A percentile compares a stretch with the other conserved stretches of the same genome.
These are phyloP conservation scores for Cyclanthera cordifolia DNA, from an alignment of 306 rosid species.

Conservation along the genomic window DNA sequence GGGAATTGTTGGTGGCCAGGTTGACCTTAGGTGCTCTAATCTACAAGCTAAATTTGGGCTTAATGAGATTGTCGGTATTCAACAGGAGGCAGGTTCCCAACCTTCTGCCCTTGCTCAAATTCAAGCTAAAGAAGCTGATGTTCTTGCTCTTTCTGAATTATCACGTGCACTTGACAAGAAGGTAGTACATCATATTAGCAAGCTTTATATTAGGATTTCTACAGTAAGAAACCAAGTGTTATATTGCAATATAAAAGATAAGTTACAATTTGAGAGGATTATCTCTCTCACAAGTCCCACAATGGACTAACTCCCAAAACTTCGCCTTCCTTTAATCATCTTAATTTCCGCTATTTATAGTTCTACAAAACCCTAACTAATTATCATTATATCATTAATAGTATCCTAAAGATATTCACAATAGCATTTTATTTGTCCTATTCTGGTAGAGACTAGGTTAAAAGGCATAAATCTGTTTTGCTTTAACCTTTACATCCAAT, in stretches of 20 bases:
- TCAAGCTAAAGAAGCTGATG: slow-evolving; percentile 67
- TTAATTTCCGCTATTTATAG: neutral
- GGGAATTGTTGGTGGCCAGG: slow-evolving; percentile 23
- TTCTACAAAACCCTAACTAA: neutral
- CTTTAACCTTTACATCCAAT: neutral
- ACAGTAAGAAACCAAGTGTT: neutral
- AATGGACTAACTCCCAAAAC: neutral
- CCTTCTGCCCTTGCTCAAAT: slow-evolving; percentile 36
- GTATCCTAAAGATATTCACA: neutral
- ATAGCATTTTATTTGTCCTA: neutral
- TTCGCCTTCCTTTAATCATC: neutral
- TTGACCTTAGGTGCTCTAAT: slow-evolving; percentile 29
- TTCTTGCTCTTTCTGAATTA: slow-evolving; percentile 65
- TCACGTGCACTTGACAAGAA: slow-evolving; percentile 74
- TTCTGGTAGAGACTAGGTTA: neutral
- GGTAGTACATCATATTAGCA: slow-evolving; percentile 29
- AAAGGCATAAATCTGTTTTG: neutral
- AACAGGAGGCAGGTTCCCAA: slow-evolving; percentile 35
- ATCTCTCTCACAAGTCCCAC: neutral
- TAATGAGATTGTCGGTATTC: slow-evolving; percentile 32
- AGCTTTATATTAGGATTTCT: neutral
- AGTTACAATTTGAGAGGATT: neutral
- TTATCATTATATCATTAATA: neutral
- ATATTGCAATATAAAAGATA: neutral
- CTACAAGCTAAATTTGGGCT: slow-evolving; percentile 34